Evolutionary conservation across 805 yeast genomes (phyloP).

Genomic region (Cyberlindnera nakhonratchasimensis): DNA sequence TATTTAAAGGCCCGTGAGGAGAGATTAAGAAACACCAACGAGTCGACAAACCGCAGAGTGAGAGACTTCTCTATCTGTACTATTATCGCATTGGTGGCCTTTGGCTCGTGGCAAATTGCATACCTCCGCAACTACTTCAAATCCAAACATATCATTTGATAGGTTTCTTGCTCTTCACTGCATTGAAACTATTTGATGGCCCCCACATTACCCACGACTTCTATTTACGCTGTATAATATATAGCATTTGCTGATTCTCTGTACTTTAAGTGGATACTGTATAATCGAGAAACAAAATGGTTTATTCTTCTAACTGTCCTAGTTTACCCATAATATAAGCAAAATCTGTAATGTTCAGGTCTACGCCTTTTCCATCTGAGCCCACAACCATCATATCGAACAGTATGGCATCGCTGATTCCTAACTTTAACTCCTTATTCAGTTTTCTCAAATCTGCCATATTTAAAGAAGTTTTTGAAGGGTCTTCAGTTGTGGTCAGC

Average conservation of each 20-base stretch:
- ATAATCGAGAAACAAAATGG: neutral
- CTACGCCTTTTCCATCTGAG: conserved; percentile 34
- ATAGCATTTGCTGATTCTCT: too few species aligned
- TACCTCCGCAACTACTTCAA: conserved; percentile 92
- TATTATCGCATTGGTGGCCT: conserved; percentile 62
- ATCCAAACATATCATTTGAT: conserved; percentile 70
- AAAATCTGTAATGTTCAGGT: conserved; percentile 42
- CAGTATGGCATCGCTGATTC: conserved; percentile 32
- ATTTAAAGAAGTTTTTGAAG: conserved; percentile 29
- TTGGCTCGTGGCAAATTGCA: conserved; percentile 90
- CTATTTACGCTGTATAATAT: neutral
- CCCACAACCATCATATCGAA: conserved; percentile 47
- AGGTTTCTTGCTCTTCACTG: neutral
- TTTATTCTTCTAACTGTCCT: conserved; percentile 28
- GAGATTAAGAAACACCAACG: conserved; percentile 93
- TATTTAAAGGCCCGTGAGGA: conserved; percentile 88
- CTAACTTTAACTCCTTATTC: conserved; percentile 30
- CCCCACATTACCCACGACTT: neutral
- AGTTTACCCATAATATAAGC: conserved; percentile 46
- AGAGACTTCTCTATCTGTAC: conserved; percentile 77
- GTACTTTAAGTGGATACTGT: neutral
- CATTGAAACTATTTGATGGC: neutral
- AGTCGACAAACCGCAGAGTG: conserved; percentile 90
- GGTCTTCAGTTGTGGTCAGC: conserved; percentile 16
- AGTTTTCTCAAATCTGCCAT: conserved; percentile 36